These are phyloP conservation scores for Coccomyxa subellipsoidea DNA, from an alignment of 163 green algal species.

Conservation along the genomic window DNA sequence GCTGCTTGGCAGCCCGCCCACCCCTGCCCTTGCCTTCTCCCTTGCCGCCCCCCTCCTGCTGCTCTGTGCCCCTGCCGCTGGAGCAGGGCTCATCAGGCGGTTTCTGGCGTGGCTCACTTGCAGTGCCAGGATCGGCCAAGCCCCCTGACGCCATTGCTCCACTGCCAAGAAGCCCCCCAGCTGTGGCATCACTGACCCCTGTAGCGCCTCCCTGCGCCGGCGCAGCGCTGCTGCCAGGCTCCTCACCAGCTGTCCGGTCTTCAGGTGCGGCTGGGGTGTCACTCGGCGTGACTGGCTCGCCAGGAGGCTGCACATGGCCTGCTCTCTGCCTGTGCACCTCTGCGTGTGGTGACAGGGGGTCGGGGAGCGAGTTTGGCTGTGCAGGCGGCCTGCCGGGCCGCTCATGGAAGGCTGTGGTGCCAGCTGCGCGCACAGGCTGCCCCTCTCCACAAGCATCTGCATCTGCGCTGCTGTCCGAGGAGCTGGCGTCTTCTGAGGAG, in stretches of 20 bases:
- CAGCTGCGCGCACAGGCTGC: no score
- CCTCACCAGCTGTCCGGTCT: background rate
- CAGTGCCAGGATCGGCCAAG: background rate
- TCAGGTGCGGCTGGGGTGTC: background rate
- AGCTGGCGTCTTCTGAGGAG: background rate
- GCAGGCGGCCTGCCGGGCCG: no score
- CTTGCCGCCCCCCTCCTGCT: background rate
- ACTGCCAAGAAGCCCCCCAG: no score
- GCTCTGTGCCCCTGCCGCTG: background rate
- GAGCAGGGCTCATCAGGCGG: background rate
- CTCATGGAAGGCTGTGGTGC: background rate
- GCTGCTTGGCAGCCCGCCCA: background rate
- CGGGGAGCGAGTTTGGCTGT: background rate
- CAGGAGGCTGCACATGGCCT: background rate
- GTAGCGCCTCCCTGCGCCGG: background rate
- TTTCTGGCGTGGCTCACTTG: background rate
- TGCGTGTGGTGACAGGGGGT: background rate
- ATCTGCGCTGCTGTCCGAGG: background rate
- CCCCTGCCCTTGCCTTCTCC: background rate
- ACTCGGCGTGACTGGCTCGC: background rate
- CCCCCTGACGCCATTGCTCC: no score
- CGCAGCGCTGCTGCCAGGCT: background rate
- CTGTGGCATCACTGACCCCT: background rate
- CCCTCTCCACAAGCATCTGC: no score
- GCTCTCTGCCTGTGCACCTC: background rate